Percentiles rank a stretch among this genome's conserved stretches.
Conservation (phyloP, 192 early-diverging fungal species). For the Mortierella claussenii region DNA sequence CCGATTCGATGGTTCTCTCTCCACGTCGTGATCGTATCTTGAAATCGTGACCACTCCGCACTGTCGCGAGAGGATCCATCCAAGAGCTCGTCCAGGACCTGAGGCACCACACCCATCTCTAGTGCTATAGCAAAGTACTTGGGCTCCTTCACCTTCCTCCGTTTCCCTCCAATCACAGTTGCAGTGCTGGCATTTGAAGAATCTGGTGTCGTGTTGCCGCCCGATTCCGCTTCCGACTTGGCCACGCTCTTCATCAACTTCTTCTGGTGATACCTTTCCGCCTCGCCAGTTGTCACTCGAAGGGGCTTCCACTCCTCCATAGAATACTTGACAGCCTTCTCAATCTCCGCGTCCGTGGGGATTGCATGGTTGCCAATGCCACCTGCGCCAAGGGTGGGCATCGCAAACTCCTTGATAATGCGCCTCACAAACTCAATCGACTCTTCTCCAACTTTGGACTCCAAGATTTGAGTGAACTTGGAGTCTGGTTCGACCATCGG, state of each 20-base stretch:
- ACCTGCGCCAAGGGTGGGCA: conserved; percentile 45
- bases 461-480: conserved; percentile 66
- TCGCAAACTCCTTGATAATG: conserved; percentile 55
- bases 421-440: conserved; percentile 54
- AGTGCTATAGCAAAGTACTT: conserved; percentile 33
- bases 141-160: conserved; percentile 14
- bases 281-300: conserved; percentile 32
- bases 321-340: conserved; percentile 62
- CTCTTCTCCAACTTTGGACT: conserved; percentile 63
- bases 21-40: conserved; percentile 20
- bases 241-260: background rate
- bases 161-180: background rate
- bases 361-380: conserved; percentile 47
- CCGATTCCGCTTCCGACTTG: background rate
- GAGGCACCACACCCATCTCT: conserved; percentile 4
- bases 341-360: conserved; percentile 61
- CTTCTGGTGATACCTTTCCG: conserved; percentile 11
- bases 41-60: conserved; percentile 26
- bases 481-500: conserved; percentile 59
- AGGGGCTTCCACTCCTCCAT: conserved; percentile 46
- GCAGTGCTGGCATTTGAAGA: background rate
- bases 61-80: background rate
- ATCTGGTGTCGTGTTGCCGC: background rate
- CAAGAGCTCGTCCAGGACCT: conserved; percentile 52
- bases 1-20: conserved; percentile 27